Evolutionary conservation across 1,284 basidiomycete species (phyloP).

Genomic region (Fomitopsis betulina): DNA sequence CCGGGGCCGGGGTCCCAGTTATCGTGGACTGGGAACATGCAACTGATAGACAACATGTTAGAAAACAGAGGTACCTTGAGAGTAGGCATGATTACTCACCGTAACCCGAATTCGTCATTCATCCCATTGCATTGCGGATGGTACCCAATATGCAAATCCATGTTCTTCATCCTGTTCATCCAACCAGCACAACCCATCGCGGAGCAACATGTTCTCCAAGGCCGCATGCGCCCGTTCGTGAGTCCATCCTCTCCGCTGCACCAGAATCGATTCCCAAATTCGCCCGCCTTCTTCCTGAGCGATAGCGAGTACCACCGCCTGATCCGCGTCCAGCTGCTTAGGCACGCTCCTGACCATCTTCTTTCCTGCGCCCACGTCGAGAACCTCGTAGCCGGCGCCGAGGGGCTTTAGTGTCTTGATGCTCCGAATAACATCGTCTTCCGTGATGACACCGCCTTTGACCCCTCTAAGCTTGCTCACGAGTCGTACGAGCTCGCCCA

Average conservation of each 20-base stretch:
- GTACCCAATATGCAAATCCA: conserved; percentile 75
- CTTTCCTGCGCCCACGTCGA: conserved; percentile 60
- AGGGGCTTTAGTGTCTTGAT: conserved; percentile 88
- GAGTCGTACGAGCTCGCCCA: conserved; percentile 80
- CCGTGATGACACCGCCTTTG: conserved; percentile 60
- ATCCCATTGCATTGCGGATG: conserved; percentile 81
- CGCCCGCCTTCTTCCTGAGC: conserved; percentile 67
- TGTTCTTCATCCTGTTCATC: conserved; percentile 76
- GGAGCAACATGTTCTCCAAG: conserved; percentile 84
- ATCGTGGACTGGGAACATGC: too few relatives aligned
- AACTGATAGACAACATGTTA: too few relatives aligned
- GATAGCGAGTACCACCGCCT: conserved; percentile 69
- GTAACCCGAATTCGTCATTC: conserved; percentile 31
- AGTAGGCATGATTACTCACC: neutral
- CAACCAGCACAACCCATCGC: conserved; percentile 93
- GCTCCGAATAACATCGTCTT: conserved; percentile 82
- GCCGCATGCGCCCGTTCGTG: conserved; percentile 71
- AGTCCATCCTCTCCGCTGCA: conserved; percentile 70
- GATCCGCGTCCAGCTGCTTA: conserved; percentile 81
- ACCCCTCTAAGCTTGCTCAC: conserved; percentile 74
- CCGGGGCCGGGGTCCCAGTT: too few relatives aligned
- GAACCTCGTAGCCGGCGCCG: conserved; percentile 84
- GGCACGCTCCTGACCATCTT: conserved; percentile 72
- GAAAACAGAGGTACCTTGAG: too few relatives aligned
- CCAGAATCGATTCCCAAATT: conserved; percentile 57